phyloP scores from a whole-genome alignment of 495 filamentous ascomycete species.

The Tuber magnatum region DNA sequence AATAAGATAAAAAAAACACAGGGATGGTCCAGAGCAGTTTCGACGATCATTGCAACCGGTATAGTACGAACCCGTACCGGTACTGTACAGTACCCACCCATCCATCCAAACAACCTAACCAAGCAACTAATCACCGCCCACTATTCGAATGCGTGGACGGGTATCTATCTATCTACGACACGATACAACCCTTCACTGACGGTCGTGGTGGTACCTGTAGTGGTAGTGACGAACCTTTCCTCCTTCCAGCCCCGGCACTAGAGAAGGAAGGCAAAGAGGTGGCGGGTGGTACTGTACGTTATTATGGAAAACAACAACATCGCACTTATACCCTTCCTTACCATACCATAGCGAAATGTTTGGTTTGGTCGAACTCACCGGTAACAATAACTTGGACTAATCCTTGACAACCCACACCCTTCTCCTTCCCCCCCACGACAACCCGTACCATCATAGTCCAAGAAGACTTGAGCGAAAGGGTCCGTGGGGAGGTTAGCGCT shows the following conservation, averaged over 20 bases:
- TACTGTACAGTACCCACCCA: not conserved
- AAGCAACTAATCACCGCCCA: not conserved
- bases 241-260: not conserved
- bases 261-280: not conserved
- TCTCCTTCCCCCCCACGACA: not conserved
- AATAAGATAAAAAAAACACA: too few species aligned
- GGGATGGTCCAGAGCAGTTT: not conserved
- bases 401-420: not conserved
- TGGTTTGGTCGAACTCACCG: not conserved
- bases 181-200: not conserved
- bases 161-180: too few species aligned
- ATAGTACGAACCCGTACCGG: too few species aligned
- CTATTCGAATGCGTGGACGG: not conserved
- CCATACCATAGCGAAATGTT: not conserved
- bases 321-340: too few species aligned
- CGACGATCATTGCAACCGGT: not conserved
- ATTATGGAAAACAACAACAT: too few species aligned
- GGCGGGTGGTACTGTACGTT: not conserved
- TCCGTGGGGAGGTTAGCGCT: not conserved
- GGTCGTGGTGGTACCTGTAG: not conserved
- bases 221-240: not conserved
- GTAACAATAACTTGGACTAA: not conserved
- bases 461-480: not conserved
- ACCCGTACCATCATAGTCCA: too few species aligned
- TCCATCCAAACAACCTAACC: not conserved